These are phyloP conservation scores for Thalassiosira exigua DNA, from an alignment of 352 stramenopile species.

Conservation along the genomic window DNA sequence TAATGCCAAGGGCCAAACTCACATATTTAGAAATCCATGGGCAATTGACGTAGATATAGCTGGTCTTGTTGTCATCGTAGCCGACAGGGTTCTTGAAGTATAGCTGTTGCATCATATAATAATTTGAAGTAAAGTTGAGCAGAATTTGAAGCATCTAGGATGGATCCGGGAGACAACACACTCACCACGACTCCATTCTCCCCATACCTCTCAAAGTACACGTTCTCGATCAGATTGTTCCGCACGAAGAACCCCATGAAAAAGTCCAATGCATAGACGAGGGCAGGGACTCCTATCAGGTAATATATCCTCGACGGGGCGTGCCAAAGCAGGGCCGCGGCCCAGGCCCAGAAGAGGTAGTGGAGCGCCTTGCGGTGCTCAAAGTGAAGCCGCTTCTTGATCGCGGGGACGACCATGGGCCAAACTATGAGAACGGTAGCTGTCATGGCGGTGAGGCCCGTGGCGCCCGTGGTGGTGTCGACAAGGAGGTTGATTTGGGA, in stretches of 20 bases:
- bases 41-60: constrained; percentile 25
- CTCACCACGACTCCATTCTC: too few species aligned
- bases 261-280: constrained; percentile 2
- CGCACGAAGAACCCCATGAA: constrained; percentile 28
- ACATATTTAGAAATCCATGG: constrained; percentile 31
- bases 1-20: too few species aligned
- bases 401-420: constrained; percentile 45
- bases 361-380: constrained; percentile 58
- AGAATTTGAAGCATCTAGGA: too few species aligned
- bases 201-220: constrained; percentile 36
- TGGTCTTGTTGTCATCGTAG: constrained; percentile 3
- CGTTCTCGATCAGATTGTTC: constrained; percentile 50
- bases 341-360: constrained; percentile 52
- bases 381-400: constrained; percentile 50
- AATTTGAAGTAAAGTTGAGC: too few species aligned
- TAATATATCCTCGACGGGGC: constrained; percentile 30
- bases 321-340: constrained; percentile 40
- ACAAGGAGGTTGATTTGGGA: constrained; percentile 30
- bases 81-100: constrained; percentile 27
- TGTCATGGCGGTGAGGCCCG: constrained; percentile 44
- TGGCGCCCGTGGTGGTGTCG: constrained; percentile 45
- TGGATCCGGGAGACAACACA: too few species aligned
- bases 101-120: background rate
- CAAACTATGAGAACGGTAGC: constrained; percentile 38
- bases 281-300: constrained; percentile 9